Evolutionary conservation across 2,329 filamentous ascomycete genomes (phyloP).

Genomic region (Diaporthe sp.): DNA sequence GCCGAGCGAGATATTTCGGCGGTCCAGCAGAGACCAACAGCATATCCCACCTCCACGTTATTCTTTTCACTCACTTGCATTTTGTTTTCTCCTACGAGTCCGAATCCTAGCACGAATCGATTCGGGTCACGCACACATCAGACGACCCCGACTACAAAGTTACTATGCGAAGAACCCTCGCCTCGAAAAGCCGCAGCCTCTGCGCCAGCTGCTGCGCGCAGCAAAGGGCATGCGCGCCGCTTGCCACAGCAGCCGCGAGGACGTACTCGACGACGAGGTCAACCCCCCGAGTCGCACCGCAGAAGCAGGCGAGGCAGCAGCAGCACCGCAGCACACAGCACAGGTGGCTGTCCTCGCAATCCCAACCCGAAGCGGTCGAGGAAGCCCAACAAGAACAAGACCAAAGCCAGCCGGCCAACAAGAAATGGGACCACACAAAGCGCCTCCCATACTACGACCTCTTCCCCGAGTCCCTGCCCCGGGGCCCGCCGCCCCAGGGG

Average conservation of each 20-base stretch:
- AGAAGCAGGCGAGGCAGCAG: background rate
- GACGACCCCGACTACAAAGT: background rate
- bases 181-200: constrained; percentile 16
- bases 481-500: constrained; percentile 82
- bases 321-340: background rate
- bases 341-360: constrained; percentile 33
- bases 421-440: constrained; percentile 30
- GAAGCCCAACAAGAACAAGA: constrained; percentile 3
- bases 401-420: constrained; percentile 1
- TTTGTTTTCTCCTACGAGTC: background rate
- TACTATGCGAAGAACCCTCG: background rate
- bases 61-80: no score
- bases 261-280: background rate
- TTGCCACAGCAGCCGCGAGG: constrained; percentile 2
- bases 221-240: background rate
- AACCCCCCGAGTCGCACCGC: background rate
- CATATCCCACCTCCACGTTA: background rate
- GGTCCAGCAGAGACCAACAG: background rate
- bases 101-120: background rate
- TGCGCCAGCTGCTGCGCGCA: constrained; percentile 13
- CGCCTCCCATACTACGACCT: constrained; percentile 77
- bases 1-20: constrained; percentile 12
- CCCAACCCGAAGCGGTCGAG: background rate
- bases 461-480: constrained; percentile 84
- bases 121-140: background rate